Conservation (phyloP, 2,329 filamentous ascomycete species). For the Hymenoscyphus fraxineus region DNA sequence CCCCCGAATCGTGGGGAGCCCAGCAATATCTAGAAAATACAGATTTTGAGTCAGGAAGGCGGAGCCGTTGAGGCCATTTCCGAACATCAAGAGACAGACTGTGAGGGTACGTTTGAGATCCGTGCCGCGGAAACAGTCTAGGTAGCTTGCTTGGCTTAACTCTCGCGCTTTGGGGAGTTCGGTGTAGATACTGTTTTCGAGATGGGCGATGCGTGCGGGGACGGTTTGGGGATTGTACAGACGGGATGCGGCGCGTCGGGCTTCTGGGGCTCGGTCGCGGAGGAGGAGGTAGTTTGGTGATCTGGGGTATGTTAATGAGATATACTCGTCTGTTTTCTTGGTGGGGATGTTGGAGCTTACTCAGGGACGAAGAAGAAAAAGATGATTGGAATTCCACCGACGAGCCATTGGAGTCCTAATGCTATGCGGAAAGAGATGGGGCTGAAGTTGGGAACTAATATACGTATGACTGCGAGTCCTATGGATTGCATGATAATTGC, state of each 20-base stretch:
- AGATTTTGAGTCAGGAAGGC: slow-evolving; percentile 26
- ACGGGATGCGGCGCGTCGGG: slow-evolving; percentile 11
- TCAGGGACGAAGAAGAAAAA: slow-evolving; percentile 20
- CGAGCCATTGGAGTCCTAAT: slow-evolving; percentile 16
- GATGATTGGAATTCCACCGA: slow-evolving; percentile 14
- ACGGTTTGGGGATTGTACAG: slow-evolving; percentile 15
- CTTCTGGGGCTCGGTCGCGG: slow-evolving; percentile 8
- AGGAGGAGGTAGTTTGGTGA: slow-evolving; percentile 23
- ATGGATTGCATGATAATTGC: slow-evolving; percentile 19
- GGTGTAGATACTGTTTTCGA: slow-evolving; percentile 12
- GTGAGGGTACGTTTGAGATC: slow-evolving; percentile 38
- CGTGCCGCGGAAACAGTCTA: slow-evolving; percentile 36
- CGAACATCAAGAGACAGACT: slow-evolving; percentile 35
- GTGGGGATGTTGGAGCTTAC: slow-evolving; percentile 27
- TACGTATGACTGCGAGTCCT: slow-evolving; percentile 19
- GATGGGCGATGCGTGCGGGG: slow-evolving; percentile 17
- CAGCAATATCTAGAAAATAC: slow-evolving; percentile 22
- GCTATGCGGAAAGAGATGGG: slow-evolving; percentile 18
- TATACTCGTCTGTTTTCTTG: background rate
- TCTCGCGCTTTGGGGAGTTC: slow-evolving; percentile 9
- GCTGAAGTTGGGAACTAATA: slow-evolving; percentile 7
- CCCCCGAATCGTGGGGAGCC: slow-evolving; percentile 17
- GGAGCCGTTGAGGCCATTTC: slow-evolving; percentile 35
- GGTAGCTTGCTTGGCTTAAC: slow-evolving; percentile 23
- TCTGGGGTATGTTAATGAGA: slow-evolving; percentile 7